Conservation (phyloP, 441 rosid genomes). For the Dalechampia spathulata region DNA sequence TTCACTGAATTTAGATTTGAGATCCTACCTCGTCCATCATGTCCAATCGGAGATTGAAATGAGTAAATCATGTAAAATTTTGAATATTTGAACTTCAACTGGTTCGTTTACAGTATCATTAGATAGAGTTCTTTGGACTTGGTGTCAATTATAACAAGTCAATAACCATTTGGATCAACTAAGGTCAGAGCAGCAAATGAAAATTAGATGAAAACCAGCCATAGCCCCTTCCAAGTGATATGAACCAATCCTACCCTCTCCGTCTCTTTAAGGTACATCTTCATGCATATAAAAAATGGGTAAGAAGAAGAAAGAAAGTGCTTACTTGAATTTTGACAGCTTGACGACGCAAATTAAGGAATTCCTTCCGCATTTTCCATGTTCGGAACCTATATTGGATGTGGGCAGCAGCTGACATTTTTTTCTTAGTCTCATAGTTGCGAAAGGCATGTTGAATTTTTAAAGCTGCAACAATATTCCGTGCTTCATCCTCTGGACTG, state of each 20-base stretch:
- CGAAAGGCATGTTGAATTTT: constrained; percentile 94
- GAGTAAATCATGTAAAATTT: not conserved
- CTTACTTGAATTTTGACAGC: constrained; percentile 81
- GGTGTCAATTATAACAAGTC: too few relatives aligned
- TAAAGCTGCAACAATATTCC: constrained; percentile 73
- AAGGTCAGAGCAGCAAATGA: not conserved
- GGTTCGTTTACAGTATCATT: not conserved
- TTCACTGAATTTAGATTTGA: not conserved
- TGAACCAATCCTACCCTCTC: too few relatives aligned
- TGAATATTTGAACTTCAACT: not conserved
- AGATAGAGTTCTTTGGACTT: too few relatives aligned
- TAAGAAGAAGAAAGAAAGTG: constrained; percentile 6
- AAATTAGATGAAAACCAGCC: not conserved
- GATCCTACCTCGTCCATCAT: not conserved
- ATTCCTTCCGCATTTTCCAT: constrained; percentile 75
- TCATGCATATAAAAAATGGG: not conserved
- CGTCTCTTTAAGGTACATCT: too few relatives aligned
- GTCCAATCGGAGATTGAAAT: not conserved
- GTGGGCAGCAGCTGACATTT: constrained; percentile 72
- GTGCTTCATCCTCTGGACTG: constrained; percentile 74
- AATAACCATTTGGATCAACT: not conserved
- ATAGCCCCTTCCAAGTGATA: too few relatives aligned
- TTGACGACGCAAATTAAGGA: constrained; percentile 65
- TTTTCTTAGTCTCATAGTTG: constrained; percentile 53
- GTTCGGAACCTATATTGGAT: constrained; percentile 87